Base-by-base conservation (phyloP, 2,329 filamentous ascomycete genomes). In the Arachnopeziza araneosa region DNA sequence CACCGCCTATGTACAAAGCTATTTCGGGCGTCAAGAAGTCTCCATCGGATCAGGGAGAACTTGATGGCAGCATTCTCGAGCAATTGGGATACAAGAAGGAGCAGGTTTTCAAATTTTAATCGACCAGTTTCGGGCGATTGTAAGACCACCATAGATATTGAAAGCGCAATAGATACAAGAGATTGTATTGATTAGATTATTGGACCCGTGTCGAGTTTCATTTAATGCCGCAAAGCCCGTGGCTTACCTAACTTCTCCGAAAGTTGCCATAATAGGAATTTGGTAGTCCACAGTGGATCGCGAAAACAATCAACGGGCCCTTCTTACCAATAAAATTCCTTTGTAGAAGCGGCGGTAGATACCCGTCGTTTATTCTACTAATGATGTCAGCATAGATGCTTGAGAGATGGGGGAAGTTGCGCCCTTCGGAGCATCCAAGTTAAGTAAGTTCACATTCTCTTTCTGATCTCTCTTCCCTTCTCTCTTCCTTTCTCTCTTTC, bases 31-130 rank as follows among this genome's bases (percentile, higher is more conserved):
- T 78, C 71, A 98, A 99, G 90, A 87, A 88, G 75, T 95, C 89
- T 77, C 92, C 93, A n/a, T 82, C 84, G 70, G 92, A 99, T 75
- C 95, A 99, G 79, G 95, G 95, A 68, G 93, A 98, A 78, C 81
- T 99, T 49, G 66, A 80, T 79, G 9, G 95, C 90, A 63, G 60
- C 64, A 80, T 87, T 65, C 80, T 99, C 66, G 88, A 91, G 79
- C 91, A 96, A 70, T 80, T 97, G 48, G 92, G 92, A 50, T 92
- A 91, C 77, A 80, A 72, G 67, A 86, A 91, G 80, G 90, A 98
- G 61, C 95, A 98, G 80, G 93, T 98, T 44, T 96, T 91, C 82
- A 98, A 98, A 83, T 96, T 96, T 72, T 96, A 86, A 63, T 70
- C 22, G 36, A 52, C 9, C 8, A 22, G n/a, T 36, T 26, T 17